Evolutionary conservation across 345 rosid species (phyloP).

Genomic region (Noccaea caerulescens): DNA sequence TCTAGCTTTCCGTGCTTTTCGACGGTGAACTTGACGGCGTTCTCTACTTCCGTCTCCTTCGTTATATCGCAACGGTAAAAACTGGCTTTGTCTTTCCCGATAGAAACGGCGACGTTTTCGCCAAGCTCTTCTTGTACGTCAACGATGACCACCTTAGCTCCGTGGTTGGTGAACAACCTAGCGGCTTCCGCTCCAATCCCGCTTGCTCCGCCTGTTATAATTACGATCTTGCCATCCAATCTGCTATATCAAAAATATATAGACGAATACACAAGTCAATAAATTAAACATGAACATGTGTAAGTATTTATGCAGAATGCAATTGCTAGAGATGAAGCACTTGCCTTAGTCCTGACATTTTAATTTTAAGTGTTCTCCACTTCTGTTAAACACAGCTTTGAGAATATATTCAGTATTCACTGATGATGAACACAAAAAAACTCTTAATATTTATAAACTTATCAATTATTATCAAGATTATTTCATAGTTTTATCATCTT

Average conservation of each 20-base stretch:
- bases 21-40: constrained; percentile 14
- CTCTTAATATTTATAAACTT: no score
- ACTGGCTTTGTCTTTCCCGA: not conserved
- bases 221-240: not conserved
- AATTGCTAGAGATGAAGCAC: no score
- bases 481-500: no score
- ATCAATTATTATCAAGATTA: no score
- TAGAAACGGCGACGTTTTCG: constrained; percentile 1
- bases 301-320: no score
- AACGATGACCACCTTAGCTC: constrained; percentile 17
- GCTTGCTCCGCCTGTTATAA: constrained; percentile 14
- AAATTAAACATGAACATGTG: no score
- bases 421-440: no score
- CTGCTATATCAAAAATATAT: not conserved
- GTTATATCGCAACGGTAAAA: constrained; percentile 9
- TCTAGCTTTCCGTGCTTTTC: constrained; percentile 1
- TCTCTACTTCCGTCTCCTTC: constrained; percentile 4
- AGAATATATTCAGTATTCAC: no score
- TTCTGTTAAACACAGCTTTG: no score
- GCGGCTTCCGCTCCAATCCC: not conserved
- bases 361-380: no score
- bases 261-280: no score
- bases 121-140: constrained; percentile 14
- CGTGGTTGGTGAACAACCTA: not conserved
- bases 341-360: no score